Evolutionary conservation across 1,139 yeast species (phyloP).

Genomic region (Yarrowia galli): DNA sequence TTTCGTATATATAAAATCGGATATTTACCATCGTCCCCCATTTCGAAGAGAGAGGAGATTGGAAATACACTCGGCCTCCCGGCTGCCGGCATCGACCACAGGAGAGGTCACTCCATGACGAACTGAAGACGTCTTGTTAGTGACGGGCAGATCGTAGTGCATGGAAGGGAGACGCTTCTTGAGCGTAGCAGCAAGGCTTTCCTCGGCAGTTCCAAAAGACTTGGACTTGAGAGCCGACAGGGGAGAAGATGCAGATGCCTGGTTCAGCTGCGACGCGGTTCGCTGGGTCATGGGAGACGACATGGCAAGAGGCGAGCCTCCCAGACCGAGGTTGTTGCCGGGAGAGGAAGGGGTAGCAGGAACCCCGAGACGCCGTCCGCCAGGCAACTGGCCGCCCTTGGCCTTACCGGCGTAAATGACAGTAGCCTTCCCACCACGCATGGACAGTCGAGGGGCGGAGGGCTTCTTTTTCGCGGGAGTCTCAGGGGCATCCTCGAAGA

Average conservation of each 20-base stretch:
- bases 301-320: constrained; percentile 33
- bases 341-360: constrained; percentile 19
- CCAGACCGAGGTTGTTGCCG: constrained; percentile 2
- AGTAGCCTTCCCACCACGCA: constrained; percentile 34
- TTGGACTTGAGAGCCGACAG: constrained; percentile 22
- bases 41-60: constrained; percentile 47
- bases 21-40: constrained; percentile 44
- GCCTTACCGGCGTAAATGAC: constrained; percentile 28
- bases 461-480: constrained; percentile 25
- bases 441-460: constrained; percentile 19
- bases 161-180: constrained; percentile 28
- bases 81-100: constrained; percentile 10
- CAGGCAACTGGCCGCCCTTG: constrained; percentile 6
- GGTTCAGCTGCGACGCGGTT: constrained; percentile 31
- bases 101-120: constrained; percentile 7
- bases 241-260: constrained; percentile 35
- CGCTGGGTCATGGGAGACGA: constrained; percentile 32
- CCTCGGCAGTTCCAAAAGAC: constrained; percentile 35
- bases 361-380: constrained; percentile 12
- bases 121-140: constrained; percentile 31
- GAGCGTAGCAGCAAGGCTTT: constrained; percentile 24
- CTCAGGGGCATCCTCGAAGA: constrained; percentile 30
- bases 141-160: constrained; percentile 35
- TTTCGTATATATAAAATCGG: constrained; percentile 9
- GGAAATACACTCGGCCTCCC: constrained; percentile 49